Evolutionary conservation across 768 basidiomycete genomes (phyloP).

Genomic region (Ephemerocybe angulata): DNA sequence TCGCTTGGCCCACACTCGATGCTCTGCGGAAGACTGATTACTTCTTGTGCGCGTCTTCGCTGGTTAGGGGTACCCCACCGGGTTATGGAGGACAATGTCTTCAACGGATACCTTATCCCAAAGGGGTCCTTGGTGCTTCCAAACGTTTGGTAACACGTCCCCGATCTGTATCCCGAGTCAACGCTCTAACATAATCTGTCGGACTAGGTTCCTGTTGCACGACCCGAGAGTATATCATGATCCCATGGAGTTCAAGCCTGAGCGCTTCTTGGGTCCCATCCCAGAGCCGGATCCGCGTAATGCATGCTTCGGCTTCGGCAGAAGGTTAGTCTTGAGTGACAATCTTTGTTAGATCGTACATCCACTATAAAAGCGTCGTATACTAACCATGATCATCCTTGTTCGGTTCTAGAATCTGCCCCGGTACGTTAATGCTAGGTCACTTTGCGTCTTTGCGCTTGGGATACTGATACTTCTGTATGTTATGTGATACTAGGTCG

Average conservation of each 20-base stretch:
- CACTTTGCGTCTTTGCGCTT: background rate
- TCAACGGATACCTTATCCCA: constrained; percentile 42
- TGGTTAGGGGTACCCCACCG: constrained; percentile 36
- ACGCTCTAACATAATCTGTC: background rate
- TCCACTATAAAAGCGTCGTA: no score
- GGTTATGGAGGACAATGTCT: constrained; percentile 39
- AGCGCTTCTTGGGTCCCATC: constrained; percentile 41
- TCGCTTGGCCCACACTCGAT: background rate
- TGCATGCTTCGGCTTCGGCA: constrained; percentile 52
- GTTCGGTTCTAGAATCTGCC: constrained; percentile 25
- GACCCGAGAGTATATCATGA: constrained; percentile 40
- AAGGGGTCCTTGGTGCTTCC: constrained; percentile 35
- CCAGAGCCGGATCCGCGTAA: constrained; percentile 42
- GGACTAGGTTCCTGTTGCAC: constrained; percentile 37
- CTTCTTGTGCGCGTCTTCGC: background rate
- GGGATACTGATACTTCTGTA: constrained; percentile 1
- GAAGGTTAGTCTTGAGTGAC: constrained; percentile 41
- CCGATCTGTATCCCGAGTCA: background rate
- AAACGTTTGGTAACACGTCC: constrained; percentile 31
- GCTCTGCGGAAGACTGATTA: no score
- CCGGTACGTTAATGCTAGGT: constrained; percentile 22
- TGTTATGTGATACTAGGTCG: no score
- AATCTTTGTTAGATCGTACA: no score
- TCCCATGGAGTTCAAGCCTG: constrained; percentile 44
- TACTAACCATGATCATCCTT: no score